A percentile compares a stretch with the other conserved stretches of the same genome.
Evolutionary conservation across 2,329 filamentous ascomycete species (phyloP).

Genomic region (Sporothrix variecibatus): DNA sequence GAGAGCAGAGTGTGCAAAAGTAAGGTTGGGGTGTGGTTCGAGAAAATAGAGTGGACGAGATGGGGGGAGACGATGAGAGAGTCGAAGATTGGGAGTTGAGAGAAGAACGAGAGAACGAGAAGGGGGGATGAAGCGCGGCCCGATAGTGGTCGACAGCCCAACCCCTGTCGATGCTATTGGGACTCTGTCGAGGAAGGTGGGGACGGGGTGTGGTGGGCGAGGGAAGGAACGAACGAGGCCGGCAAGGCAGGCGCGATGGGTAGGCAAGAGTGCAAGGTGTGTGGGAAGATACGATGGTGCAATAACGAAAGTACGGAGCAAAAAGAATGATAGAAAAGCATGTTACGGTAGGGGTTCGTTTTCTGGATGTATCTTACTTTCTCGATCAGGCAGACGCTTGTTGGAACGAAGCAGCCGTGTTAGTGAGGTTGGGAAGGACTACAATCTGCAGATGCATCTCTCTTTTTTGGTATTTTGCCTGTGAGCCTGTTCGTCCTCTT

Average conservation of each 20-base stretch:
- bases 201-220: background rate
- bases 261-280: background rate
- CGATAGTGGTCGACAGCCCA: conserved; percentile 18
- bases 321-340: background rate
- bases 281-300: background rate
- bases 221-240: conserved; percentile 11
- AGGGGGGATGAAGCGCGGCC: conserved; percentile 17
- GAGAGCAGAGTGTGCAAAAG: background rate
- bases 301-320: background rate
- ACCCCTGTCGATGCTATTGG: conserved; percentile 14
- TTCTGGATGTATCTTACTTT: background rate
- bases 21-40: background rate
- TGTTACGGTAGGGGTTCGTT: background rate
- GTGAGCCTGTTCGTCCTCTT: background rate
- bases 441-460: background rate
- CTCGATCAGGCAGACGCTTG: background rate
- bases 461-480: background rate
- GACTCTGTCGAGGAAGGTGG: conserved; percentile 8
- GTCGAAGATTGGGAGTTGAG: background rate
- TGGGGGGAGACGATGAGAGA: background rate
- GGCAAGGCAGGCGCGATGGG: background rate
- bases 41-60: background rate
- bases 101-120: background rate
- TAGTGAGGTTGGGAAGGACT: background rate
- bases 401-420: conserved; percentile 12